phyloP scores from a whole-genome alignment of 495 filamentous ascomycete genomes.

The Penicillium chermesinum region DNA sequence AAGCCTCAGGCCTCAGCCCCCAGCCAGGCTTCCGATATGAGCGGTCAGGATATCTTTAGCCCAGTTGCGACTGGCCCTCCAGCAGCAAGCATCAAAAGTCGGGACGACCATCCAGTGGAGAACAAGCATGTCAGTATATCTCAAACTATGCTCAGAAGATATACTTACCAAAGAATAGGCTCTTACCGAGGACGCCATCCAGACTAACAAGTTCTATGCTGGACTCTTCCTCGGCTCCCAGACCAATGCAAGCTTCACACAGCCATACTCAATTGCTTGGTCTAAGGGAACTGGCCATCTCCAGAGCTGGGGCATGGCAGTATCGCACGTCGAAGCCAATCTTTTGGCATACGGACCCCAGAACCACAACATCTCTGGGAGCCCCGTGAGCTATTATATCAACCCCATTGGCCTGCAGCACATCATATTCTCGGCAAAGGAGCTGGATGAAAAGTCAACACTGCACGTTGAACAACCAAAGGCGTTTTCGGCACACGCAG shows the following conservation, averaged over 20 bases:
- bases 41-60: constrained; percentile 43
- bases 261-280: constrained; percentile 83
- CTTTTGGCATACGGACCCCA: constrained; percentile 59
- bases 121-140: constrained; percentile 38
- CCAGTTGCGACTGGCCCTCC: constrained; percentile 60
- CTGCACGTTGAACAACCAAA: constrained; percentile 59
- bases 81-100: constrained; percentile 45
- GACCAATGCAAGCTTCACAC: constrained; percentile 64
- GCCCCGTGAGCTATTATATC: constrained; percentile 64
- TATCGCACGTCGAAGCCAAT: constrained; percentile 63
- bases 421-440: constrained; percentile 69
- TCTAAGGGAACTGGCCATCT: constrained; percentile 60
- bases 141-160: not conserved
- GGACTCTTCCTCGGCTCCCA: constrained; percentile 82
- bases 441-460: constrained; percentile 55
- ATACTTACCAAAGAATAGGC: constrained; percentile 10
- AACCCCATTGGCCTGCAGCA: constrained; percentile 81
- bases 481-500: constrained; percentile 69
- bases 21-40: constrained; percentile 14
- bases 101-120: constrained; percentile 49
- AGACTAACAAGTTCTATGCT: constrained; percentile 90
- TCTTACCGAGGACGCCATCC: constrained; percentile 49
- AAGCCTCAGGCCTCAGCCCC: no score
- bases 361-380: constrained; percentile 46
- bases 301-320: constrained; percentile 68